Evolutionary conservation across 176 grass and related monocot species (phyloP).

Genomic region (Chrysopogon serrulatus): DNA sequence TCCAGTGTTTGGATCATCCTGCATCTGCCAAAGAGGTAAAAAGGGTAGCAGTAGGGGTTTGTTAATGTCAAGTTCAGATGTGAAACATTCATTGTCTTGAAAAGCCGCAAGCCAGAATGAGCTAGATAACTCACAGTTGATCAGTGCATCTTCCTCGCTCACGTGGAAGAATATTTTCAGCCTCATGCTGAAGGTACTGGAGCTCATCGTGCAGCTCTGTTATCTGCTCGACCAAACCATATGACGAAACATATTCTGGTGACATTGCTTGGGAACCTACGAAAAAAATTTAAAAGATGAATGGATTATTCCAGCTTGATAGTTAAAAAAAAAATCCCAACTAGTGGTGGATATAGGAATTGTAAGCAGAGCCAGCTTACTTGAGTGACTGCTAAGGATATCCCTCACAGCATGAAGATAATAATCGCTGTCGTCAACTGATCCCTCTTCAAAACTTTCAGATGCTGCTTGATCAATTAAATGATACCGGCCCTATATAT

Average conservation of each 20-base stretch:
- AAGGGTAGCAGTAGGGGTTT: background rate
- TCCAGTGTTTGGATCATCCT: conserved; percentile 68
- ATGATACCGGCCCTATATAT: conserved; percentile 57
- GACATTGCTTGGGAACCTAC: conserved; percentile 46
- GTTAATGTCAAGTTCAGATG: background rate
- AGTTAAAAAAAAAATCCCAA: background rate
- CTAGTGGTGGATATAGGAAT: background rate
- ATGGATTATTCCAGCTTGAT: conserved; percentile 7
- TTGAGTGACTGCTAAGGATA: conserved; percentile 72
- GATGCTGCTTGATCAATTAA: conserved; percentile 63
- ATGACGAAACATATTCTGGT: conserved; percentile 78
- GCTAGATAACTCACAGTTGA: conserved; percentile 50
- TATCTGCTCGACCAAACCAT: conserved; percentile 85
- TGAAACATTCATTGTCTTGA: background rate
- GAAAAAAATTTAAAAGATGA: conserved; percentile 12
- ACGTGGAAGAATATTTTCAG: conserved; percentile 75
- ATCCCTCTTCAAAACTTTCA: conserved; percentile 74
- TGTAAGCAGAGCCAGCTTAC: conserved; percentile 31
- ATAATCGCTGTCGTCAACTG: conserved; percentile 80
- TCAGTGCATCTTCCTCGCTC: conserved; percentile 77
- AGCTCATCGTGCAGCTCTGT: conserved; percentile 60
- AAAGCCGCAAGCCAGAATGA: background rate
- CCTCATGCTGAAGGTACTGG: conserved; percentile 64
- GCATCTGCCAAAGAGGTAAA: conserved; percentile 54
- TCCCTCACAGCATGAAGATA: conserved; percentile 77